phyloP scores from a whole-genome alignment of 805 yeast genomes.

The Saturnispora bothae region DNA sequence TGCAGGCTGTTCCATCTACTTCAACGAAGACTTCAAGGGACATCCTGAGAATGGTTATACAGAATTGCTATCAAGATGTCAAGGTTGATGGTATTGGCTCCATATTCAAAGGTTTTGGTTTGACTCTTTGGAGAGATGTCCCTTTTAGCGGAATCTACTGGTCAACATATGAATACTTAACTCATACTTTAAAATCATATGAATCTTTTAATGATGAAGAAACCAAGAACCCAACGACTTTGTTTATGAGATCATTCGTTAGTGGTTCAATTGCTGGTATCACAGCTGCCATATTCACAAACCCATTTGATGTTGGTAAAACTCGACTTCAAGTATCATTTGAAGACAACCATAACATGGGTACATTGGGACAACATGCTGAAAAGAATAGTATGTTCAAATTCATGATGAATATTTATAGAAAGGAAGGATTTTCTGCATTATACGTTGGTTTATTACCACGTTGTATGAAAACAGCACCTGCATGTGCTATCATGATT shows the following conservation, averaged over 20 bases:
- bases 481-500: conserved; percentile 97
- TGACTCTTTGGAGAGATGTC: conserved; percentile 94
- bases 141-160: conserved; percentile 95
- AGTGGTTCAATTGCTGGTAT: conserved; percentile 81
- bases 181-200: conserved; percentile 20
- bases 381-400: conserved; percentile 50
- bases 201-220: conserved; percentile 19
- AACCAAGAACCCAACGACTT: conserved; percentile 10
- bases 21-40: conserved; percentile 27
- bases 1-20: conserved; percentile 68
- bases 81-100: conserved; percentile 46
- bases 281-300: conserved; percentile 76
- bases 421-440: conserved; percentile 69
- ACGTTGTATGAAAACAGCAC: conserved; percentile 83
- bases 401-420: conserved; percentile 52
- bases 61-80: conserved; percentile 32
- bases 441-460: conserved; percentile 84
- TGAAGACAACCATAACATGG: conserved; percentile 20
- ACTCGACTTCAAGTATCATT: conserved; percentile 73
- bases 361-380: conserved; percentile 8
- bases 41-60: conserved; percentile 36
- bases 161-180: conserved; percentile 64
- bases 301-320: conserved; percentile 96
- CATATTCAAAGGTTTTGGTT: conserved; percentile 72
- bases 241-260: conserved; percentile 52